phyloP scores from a whole-genome alignment of 2,329 filamentous ascomycete species.

The Pseudogymnoascus sp. region DNA sequence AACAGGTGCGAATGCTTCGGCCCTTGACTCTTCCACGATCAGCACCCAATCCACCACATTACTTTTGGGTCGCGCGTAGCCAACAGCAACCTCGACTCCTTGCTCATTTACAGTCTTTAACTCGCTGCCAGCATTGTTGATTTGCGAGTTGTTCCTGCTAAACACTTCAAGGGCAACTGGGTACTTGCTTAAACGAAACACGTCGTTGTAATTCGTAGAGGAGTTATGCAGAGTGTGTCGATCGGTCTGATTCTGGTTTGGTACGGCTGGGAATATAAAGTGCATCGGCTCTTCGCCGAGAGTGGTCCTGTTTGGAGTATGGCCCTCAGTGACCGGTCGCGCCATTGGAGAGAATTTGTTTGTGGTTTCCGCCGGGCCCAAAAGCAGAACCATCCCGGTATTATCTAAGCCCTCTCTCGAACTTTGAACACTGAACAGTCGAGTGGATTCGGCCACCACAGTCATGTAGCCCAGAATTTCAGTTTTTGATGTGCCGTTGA shows the following conservation, averaged over 20 bases:
- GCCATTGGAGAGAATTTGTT: slow-evolving; percentile 51
- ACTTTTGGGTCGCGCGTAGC: slow-evolving; percentile 63
- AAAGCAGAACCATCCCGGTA: slow-evolving; percentile 61
- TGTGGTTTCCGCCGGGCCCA: slow-evolving; percentile 57
- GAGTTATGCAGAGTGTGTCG: slow-evolving; percentile 42
- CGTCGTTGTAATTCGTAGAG: slow-evolving; percentile 18
- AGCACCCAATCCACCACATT: slow-evolving; percentile 73
- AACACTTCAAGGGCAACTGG: slow-evolving; percentile 56
- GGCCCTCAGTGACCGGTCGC: slow-evolving; percentile 41
- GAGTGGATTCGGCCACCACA: slow-evolving; percentile 59
- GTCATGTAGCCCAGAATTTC: slow-evolving; percentile 80
- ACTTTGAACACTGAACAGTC: slow-evolving; percentile 53
- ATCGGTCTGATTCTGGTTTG: slow-evolving; percentile 33
- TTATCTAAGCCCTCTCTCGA: slow-evolving; percentile 62
- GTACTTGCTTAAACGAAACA: slow-evolving; percentile 54
- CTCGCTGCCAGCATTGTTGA: slow-evolving; percentile 61
- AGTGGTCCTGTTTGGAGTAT: slow-evolving; percentile 29
- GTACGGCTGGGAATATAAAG: slow-evolving; percentile 52
- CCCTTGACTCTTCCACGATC: slow-evolving; percentile 65
- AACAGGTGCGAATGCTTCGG: slow-evolving; percentile 71
- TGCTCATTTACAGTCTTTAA: slow-evolving; percentile 69
- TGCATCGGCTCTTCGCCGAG: slow-evolving; percentile 42
- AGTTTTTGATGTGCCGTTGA: slow-evolving; percentile 51
- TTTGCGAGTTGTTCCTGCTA: slow-evolving; percentile 35
- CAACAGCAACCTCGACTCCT: slow-evolving; percentile 62